Evolutionary conservation across 441 rosid genomes (phyloP).

Genomic region (Flueggea neowawraea): DNA sequence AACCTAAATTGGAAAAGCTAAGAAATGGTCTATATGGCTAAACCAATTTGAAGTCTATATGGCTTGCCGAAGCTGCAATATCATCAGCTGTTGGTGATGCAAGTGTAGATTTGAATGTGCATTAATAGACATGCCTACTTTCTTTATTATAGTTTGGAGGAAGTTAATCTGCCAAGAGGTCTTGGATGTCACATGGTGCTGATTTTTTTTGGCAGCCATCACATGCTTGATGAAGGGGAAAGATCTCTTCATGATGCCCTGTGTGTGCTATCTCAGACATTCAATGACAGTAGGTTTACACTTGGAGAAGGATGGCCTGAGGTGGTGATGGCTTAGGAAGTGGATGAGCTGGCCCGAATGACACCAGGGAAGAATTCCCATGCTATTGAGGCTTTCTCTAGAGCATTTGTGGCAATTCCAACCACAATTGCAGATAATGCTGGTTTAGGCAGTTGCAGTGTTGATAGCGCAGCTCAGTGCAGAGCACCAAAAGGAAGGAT

Average conservation of each 20-base stretch:
- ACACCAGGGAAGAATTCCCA: constrained; percentile 96
- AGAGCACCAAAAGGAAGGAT: constrained; percentile 86
- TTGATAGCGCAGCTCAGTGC: constrained; percentile 94
- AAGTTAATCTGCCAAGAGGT: not conserved
- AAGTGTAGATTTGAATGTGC: too few species aligned
- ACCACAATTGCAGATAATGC: constrained; percentile 95
- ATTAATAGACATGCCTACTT: too few species aligned
- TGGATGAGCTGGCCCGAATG: constrained; percentile 83
- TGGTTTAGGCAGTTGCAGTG: constrained; percentile 93
- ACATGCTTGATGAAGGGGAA: constrained; percentile 98
- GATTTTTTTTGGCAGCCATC: constrained; percentile 55
- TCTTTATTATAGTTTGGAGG: too few species aligned
- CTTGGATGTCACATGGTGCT: not conserved
- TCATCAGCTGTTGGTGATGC: too few species aligned
- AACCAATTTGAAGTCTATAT: too few species aligned
- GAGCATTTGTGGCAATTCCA: constrained; percentile 85
- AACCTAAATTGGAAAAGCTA: too few species aligned
- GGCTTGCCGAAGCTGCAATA: too few species aligned
- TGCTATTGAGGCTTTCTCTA: constrained; percentile 93
- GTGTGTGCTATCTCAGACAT: constrained; percentile 95
- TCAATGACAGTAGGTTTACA: constrained; percentile 86
- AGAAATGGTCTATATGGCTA: too few species aligned
- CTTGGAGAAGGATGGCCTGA: constrained; percentile 99
- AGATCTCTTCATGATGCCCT: constrained; percentile 96
- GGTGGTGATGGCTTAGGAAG: constrained; percentile 98